Evolutionary conservation across 1,284 basidiomycete species (phyloP), one percentile per base, ranked within the genome.

Genomic region (Ceratobasidium sp.): DNA sequence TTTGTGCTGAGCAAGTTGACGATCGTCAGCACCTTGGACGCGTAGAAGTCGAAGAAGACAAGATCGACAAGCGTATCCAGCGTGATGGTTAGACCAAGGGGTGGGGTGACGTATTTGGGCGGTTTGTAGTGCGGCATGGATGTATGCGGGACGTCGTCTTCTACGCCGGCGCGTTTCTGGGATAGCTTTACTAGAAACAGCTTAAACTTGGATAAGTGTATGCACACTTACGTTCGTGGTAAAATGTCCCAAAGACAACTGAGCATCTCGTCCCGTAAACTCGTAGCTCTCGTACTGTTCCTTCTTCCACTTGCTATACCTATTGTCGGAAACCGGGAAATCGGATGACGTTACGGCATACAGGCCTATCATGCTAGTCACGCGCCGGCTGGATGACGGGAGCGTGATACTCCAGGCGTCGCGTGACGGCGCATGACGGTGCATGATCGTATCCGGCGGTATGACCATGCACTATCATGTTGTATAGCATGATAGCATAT

Each of bases 191-290:
- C 74, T 33, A 56, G 56, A n/a, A 66, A 54, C 28, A 23, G 33
- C 28, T 54, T 7, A 33, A 75, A 66, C 26, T 71, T 54, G 58
- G 5, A 7, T 65, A 67, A 76, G n/a, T 49, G 53, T 20, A 4
- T 26, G 42, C 28, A 35, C 49, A 82, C 91, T 81, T 79, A 92
- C 91, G 81, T 93, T 92, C 0, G 83, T 80, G 0, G 92, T 93
- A n/a, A 92, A 91, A 81, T 94, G 93, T 80, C 92, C 92, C 31
- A 90, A 82, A 0, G 90, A 92, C 81, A 89, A 80, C 79, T 90
- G 88, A 42, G 58, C 54, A 11, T 77, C 80, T 76, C 60, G 73
- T 23, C 54, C 49, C 17, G 39, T 42, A 42, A 53, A 49, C 33
- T 65, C 37, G 47, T 61, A 45, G 28, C 37, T 45, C 15, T 51